Percentiles rank a stretch among this genome's conserved stretches.
Conservation (phyloP, 139 green algal species). For the Coelastrella sp. region DNA sequence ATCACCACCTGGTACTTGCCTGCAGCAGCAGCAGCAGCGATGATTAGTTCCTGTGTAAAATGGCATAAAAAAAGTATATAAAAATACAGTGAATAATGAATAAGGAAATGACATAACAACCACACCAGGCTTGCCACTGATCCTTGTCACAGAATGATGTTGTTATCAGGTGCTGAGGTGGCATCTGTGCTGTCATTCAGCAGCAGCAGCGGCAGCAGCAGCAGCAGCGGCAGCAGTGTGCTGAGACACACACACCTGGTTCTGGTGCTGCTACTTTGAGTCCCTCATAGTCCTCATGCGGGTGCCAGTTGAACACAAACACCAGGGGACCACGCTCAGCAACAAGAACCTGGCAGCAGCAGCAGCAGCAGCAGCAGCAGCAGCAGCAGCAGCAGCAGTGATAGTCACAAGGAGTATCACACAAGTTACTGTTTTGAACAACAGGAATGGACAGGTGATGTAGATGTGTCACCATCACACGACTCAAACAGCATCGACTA, state of each 20-base stretch:
- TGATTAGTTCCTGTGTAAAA: background rate
- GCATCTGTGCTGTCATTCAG: background rate
- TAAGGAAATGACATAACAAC: no score
- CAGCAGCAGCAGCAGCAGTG: background rate
- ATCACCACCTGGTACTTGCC: conserved; percentile 89
- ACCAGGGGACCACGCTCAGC: conserved; percentile 93
- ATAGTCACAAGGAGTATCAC: no score
- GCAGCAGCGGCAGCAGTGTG: background rate
- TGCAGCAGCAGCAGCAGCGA: background rate
- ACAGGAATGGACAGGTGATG: no score
- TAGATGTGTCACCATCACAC: no score
- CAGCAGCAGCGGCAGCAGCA: background rate
- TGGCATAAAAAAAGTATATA: no score
- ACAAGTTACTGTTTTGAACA: no score
- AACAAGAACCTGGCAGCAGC: conserved; percentile 83
- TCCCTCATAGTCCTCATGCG: conserved; percentile 75
- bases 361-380: background rate
- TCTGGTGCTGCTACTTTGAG: conserved; percentile 69
- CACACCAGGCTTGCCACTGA: no score
- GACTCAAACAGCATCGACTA: no score
- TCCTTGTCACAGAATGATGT: no score
- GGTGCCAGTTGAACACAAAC: conserved; percentile 97
- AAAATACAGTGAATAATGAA: no score
- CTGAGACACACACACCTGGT: conserved; percentile 28
- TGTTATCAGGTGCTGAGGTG: no score